Evolutionary conservation across 345 rosid genomes (phyloP).

Genomic region (Mercurialis annua): DNA sequence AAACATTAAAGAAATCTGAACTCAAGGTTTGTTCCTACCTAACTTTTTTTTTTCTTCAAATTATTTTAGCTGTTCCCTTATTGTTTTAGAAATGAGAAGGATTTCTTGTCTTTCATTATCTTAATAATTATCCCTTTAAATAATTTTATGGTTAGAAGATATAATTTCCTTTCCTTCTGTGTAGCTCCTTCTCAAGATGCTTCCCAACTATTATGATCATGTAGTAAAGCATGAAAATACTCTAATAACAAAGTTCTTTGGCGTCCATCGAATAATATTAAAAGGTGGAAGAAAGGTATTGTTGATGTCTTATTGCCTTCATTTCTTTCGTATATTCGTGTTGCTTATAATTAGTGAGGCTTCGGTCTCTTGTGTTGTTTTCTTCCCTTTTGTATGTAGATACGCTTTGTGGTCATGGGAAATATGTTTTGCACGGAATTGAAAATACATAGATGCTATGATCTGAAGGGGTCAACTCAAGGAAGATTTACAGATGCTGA

Average conservation of each 20-base stretch:
- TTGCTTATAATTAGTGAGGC: constrained; percentile 13
- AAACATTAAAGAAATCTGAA: constrained; percentile 77
- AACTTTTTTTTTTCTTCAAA: too few relatives aligned
- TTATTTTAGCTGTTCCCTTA: too few relatives aligned
- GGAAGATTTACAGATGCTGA: constrained; percentile 74
- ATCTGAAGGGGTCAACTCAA: constrained; percentile 84
- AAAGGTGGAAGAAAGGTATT: constrained; percentile 76
- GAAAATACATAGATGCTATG: constrained; percentile 82
- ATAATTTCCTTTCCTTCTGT: constrained; percentile 15
- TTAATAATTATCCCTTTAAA: neutral
- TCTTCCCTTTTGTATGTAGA: constrained; percentile 42
- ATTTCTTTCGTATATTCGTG: constrained; percentile 13
- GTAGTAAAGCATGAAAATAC: constrained; percentile 79
- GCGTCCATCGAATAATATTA: constrained; percentile 75
- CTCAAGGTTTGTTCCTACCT: constrained; percentile 74
- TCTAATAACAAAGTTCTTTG: constrained; percentile 89
- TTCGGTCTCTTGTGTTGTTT: constrained; percentile 12
- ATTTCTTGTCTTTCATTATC: neutral
- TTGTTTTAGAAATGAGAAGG: neutral
- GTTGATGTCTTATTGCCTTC: neutral
- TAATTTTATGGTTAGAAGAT: neutral
- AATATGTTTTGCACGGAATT: constrained; percentile 98
- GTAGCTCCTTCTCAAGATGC: constrained; percentile 82
- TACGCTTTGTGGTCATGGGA: constrained; percentile 97
- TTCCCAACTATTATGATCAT: constrained; percentile 66